Conservation (phyloP, 1,284 basidiomycete species). For the Pseudozyma sp. region DNA sequence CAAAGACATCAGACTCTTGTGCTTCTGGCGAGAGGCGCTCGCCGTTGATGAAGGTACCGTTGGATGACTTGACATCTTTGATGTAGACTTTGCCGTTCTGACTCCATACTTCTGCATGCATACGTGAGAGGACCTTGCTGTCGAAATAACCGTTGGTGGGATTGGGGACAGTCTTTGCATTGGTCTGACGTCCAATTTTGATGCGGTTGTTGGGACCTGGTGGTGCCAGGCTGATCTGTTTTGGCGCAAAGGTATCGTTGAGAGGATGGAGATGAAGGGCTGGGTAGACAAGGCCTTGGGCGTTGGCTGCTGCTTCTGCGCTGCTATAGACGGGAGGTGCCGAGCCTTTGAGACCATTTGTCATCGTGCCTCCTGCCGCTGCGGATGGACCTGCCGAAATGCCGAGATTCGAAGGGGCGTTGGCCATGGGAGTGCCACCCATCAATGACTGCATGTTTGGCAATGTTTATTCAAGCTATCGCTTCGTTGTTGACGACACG, state of each 20-base stretch:
- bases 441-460: conserved; percentile 47
- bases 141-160: conserved; percentile 98
- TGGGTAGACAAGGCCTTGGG: conserved; percentile 60
- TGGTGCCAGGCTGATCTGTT: conserved; percentile 86
- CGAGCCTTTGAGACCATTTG: conserved; percentile 27
- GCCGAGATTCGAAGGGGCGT: conserved; percentile 52
- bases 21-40: conserved; percentile 90
- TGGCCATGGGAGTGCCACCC: conserved; percentile 51
- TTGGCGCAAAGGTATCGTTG: conserved; percentile 94
- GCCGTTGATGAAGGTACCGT: conserved; percentile 98
- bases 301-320: conserved; percentile 45
- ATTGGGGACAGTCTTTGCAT: conserved; percentile 92
- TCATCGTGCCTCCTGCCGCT: not conserved
- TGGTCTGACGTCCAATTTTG: conserved; percentile 98
- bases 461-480: not conserved
- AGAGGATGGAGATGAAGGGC: conserved; percentile 81
- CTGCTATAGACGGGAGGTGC: conserved; percentile 20
- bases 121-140: conserved; percentile 92
- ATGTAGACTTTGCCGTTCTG: conserved; percentile 86
- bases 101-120: conserved; percentile 98
- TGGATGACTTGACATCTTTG: conserved; percentile 97
- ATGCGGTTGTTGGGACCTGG: conserved; percentile 73
- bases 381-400: conserved; percentile 35
- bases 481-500: not conserved
- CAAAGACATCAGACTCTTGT: conserved; percentile 90